Evolutionary conservation across 768 basidiomycete species (phyloP).

Genomic region (Hypsizygus marmoreus): DNA sequence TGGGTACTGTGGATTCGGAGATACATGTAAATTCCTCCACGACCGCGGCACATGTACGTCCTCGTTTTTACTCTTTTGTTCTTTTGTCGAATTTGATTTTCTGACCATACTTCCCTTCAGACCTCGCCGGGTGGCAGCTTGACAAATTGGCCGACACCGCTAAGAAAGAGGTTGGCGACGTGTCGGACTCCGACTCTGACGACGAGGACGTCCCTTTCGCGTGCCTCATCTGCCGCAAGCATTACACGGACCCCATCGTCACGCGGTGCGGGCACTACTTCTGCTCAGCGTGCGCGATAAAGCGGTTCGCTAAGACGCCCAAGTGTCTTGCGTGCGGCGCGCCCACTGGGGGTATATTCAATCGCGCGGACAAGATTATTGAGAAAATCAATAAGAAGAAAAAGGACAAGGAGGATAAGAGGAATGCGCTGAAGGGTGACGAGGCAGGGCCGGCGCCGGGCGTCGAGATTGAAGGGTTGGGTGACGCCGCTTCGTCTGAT

Average conservation of each 20-base stretch:
- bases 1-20: slow-evolving; percentile 98
- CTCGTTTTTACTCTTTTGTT: slow-evolving; percentile 6
- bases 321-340: slow-evolving; percentile 95
- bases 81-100: slow-evolving; percentile 12
- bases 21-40: slow-evolving; percentile 98
- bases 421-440: slow-evolving; percentile 46
- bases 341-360: slow-evolving; percentile 95
- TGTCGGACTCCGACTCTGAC: slow-evolving; percentile 67
- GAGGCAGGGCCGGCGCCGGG: slow-evolving; percentile 37
- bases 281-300: slow-evolving; percentile 93
- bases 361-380: slow-evolving; percentile 90
- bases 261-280: slow-evolving; percentile 98
- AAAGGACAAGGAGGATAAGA: slow-evolving; percentile 55
- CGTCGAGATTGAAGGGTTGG: slow-evolving; percentile 66
- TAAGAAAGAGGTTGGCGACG: slow-evolving; percentile 62
- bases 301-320: slow-evolving; percentile 90
- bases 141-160: slow-evolving; percentile 87
- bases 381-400: slow-evolving; percentile 80
- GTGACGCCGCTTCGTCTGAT: slow-evolving; percentile 27
- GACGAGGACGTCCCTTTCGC: slow-evolving; percentile 95
- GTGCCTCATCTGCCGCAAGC: slow-evolving; percentile 95
- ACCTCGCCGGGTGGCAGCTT: slow-evolving; percentile 98
- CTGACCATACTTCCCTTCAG: slow-evolving; percentile 38
- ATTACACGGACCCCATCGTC: slow-evolving; percentile 92
- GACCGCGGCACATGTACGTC: slow-evolving; percentile 91